Conservation (phyloP, 1,284 basidiomycete genomes). For the Ganoderma lingzhi region DNA sequence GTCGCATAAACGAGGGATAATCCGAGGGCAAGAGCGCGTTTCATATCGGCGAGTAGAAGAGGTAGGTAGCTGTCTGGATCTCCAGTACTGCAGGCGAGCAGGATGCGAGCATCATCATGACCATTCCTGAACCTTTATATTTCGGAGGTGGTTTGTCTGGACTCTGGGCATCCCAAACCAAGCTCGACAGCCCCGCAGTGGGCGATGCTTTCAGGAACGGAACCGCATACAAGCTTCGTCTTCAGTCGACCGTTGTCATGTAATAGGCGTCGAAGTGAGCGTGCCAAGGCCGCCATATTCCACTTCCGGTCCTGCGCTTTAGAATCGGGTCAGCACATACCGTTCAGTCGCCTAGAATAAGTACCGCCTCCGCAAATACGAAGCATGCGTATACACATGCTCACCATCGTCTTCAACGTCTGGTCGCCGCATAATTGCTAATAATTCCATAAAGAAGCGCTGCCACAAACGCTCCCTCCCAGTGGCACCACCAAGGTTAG, state of each 20-base stretch:
- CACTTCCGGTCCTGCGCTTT: not conserved
- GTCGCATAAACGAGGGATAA: not conserved
- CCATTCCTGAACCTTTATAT: not conserved
- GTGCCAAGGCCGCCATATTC: not conserved
- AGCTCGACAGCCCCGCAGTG: not conserved
- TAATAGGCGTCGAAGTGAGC: not conserved
- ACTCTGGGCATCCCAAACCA: not conserved
- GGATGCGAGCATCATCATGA: not conserved
- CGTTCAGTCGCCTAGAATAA: not conserved
- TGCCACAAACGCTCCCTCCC: not conserved
- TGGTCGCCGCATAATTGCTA: not conserved
- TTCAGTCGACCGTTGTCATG: not conserved
- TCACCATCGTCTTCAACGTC: not conserved
- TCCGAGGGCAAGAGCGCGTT: not conserved
- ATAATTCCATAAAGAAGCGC: not conserved
- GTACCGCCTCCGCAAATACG: not conserved
- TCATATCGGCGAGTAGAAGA: not conserved
- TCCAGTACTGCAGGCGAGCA: not conserved
- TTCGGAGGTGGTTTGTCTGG: not conserved
- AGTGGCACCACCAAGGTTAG: not conserved
- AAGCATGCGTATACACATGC: not conserved
- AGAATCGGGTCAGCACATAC: not conserved
- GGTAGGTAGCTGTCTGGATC: not conserved
- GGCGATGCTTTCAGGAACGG: conserved; percentile 1
- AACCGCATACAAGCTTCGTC: not conserved